A percentile compares a stretch with the other conserved stretches of the same genome.
These are phyloP conservation scores for Ambrosiella xylebori DNA, from an alignment of 2,329 filamentous ascomycete species.

Conservation along the genomic window DNA sequence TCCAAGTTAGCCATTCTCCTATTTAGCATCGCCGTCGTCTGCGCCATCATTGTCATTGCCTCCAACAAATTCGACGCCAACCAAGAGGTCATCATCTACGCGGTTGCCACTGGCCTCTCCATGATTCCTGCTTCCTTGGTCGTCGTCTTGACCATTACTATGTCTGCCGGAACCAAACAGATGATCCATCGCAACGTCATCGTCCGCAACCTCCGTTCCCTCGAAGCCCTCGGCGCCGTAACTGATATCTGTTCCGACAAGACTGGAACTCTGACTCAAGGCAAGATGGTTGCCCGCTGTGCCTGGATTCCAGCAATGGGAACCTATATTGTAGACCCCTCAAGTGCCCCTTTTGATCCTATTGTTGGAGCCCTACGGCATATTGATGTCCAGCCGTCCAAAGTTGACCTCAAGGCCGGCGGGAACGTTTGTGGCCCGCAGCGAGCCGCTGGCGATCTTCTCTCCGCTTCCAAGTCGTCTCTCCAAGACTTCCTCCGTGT, in stretches of 20 bases:
- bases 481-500: conserved; percentile 40
- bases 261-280: conserved; percentile 43
- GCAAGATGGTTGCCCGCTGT: conserved; percentile 45
- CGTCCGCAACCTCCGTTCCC: conserved; percentile 32
- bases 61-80: conserved; percentile 40
- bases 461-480: conserved; percentile 22
- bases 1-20: conserved; percentile 49
- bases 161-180: conserved; percentile 34
- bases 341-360: conserved; percentile 40
- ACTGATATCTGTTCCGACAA: conserved; percentile 39
- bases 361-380: conserved; percentile 31
- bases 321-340: conserved; percentile 38
- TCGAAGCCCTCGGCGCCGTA: conserved; percentile 45
- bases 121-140: conserved; percentile 35
- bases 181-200: conserved; percentile 37
- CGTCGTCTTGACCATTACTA: conserved; percentile 41
- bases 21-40: conserved; percentile 49
- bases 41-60: conserved; percentile 50
- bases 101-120: conserved; percentile 29
- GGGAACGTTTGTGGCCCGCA: conserved; percentile 17
- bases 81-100: conserved; percentile 42
- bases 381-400: conserved; percentile 21
- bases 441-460: conserved; percentile 20
- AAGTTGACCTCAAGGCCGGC: conserved; percentile 23
- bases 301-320: conserved; percentile 41